Conservation (phyloP, 768 basidiomycete species). For the Kwoniella sp. region DNA sequence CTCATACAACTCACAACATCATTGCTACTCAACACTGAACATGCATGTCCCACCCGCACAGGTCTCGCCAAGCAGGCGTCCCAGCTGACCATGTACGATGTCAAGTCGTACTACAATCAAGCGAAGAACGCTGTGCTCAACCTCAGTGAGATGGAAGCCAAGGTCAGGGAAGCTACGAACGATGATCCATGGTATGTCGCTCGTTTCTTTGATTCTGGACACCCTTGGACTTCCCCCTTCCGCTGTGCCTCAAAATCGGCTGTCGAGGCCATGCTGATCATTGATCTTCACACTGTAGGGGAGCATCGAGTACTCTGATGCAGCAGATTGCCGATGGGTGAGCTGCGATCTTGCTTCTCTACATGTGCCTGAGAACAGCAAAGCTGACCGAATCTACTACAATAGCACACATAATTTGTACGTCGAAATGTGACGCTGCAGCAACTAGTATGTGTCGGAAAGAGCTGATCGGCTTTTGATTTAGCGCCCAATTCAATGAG, state of each 20-base stretch:
- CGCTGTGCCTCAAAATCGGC: too few relatives aligned
- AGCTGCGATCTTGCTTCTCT: conserved; percentile 52
- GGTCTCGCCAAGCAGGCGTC: conserved; percentile 72
- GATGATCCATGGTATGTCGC: conserved; percentile 88
- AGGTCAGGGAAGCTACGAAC: conserved; percentile 94
- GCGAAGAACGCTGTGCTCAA: conserved; percentile 97
- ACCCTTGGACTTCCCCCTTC: neutral
- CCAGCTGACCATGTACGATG: conserved; percentile 84
- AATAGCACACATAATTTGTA: conserved; percentile 97
- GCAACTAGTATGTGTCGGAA: too few relatives aligned
- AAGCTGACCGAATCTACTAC: conserved; percentile 28
- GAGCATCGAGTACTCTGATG: conserved; percentile 96
- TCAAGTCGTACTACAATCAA: conserved; percentile 95
- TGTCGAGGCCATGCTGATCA: neutral
- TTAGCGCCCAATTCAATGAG: conserved; percentile 96
- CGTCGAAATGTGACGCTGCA: conserved; percentile 46
- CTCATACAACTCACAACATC: neutral
- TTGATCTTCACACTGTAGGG: conserved; percentile 63
- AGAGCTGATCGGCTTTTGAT: conserved; percentile 4
- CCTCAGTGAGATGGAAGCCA: conserved; percentile 94
- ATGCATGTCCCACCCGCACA: conserved; percentile 24
- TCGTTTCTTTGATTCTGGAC: neutral
- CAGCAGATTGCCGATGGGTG: conserved; percentile 97
- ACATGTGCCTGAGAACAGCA: neutral
- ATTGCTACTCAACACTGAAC: neutral